phyloP scores from a whole-genome alignment of 345 rosid genomes.

The Conringia planisiliqua region DNA sequence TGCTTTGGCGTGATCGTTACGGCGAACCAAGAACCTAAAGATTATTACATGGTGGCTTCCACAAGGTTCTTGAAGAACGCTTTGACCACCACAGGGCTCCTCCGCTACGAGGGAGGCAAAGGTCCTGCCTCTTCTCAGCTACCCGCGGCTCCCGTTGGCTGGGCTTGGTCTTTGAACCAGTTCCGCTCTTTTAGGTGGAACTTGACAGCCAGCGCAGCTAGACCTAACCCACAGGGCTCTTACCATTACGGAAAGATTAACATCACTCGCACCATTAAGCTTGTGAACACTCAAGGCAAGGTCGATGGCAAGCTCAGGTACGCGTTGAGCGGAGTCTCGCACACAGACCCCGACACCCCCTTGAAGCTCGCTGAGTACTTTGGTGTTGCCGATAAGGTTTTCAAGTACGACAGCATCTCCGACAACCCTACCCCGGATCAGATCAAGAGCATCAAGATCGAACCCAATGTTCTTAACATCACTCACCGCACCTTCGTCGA shows the following conservation, averaged over 20 bases:
- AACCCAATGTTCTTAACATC: slow-evolving; percentile 53
- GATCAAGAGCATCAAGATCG: slow-evolving; percentile 11
- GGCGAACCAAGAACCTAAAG: slow-evolving; percentile 49
- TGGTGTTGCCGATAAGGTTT: slow-evolving; percentile 40
- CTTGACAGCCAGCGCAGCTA: slow-evolving; percentile 69
- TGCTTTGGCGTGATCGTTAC: slow-evolving; percentile 47
- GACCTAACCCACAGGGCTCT: slow-evolving; percentile 84
- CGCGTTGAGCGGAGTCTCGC: slow-evolving; percentile 58
- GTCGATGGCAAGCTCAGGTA: slow-evolving; percentile 51
- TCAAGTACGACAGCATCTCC: slow-evolving; percentile 47
- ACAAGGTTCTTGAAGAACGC: slow-evolving; percentile 44
- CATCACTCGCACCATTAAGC: slow-evolving; percentile 61
- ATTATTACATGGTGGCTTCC: slow-evolving; percentile 63
- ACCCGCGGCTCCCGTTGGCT: slow-evolving; percentile 52
- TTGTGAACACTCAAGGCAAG: slow-evolving; percentile 42
- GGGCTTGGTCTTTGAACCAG: slow-evolving; percentile 77
- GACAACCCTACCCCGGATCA: slow-evolving; percentile 39
- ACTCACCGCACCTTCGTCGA: slow-evolving; percentile 71
- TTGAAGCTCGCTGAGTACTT: slow-evolving; percentile 63
- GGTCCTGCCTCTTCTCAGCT: slow-evolving; percentile 45
- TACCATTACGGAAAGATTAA: slow-evolving; percentile 65
- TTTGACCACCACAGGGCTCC: slow-evolving; percentile 34
- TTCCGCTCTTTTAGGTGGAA: slow-evolving; percentile 76
- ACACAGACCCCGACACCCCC: slow-evolving; percentile 52
- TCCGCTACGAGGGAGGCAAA: slow-evolving; percentile 45